Evolutionary conservation across 805 yeast genomes (phyloP).

Genomic region (Lipomyces mesembrius): DNA sequence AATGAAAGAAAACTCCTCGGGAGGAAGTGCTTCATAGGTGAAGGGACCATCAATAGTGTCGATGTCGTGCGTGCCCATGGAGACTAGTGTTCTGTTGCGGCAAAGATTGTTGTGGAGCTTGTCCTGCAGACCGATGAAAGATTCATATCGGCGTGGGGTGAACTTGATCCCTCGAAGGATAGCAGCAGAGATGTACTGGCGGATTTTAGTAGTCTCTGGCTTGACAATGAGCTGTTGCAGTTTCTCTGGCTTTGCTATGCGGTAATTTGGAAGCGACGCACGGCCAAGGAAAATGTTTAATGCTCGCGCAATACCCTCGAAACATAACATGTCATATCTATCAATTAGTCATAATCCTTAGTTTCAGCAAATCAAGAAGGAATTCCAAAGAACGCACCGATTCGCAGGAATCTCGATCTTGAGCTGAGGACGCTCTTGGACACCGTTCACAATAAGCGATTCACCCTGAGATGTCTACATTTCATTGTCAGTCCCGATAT

Average conservation of each 20-base stretch:
- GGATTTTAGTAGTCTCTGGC: slow-evolving; percentile 65
- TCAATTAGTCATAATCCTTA: not conserved
- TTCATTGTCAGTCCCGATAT: not conserved
- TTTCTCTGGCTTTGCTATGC: slow-evolving; percentile 64
- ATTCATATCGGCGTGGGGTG: slow-evolving; percentile 83
- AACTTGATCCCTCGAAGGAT: slow-evolving; percentile 81
- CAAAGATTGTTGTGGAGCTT: slow-evolving; percentile 93
- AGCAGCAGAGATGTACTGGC: slow-evolving; percentile 97
- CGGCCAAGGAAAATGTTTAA: slow-evolving; percentile 86
- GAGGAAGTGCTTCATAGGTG: slow-evolving; percentile 82
- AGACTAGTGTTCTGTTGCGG: slow-evolving; percentile 96
- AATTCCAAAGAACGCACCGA: slow-evolving; percentile 51
- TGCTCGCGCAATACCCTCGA: slow-evolving; percentile 97
- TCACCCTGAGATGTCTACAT: slow-evolving; percentile 38
- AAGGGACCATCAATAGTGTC: slow-evolving; percentile 82
- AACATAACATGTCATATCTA: slow-evolving; percentile 89
- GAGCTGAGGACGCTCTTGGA: slow-evolving; percentile 84
- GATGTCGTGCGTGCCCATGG: slow-evolving; percentile 97
- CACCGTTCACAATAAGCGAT: slow-evolving; percentile 49
- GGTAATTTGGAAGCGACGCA: slow-evolving; percentile 65
- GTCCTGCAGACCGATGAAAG: slow-evolving; percentile 95
- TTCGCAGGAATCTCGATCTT: slow-evolving; percentile 98
- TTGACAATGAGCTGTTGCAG: slow-evolving; percentile 69
- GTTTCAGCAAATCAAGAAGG: no score
- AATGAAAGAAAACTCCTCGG: slow-evolving; percentile 63